Evolutionary conservation across 148 eudicot species (phyloP), one percentile per base, ranked within the genome.

Genomic region (Camellia lanceoleosa): DNA sequence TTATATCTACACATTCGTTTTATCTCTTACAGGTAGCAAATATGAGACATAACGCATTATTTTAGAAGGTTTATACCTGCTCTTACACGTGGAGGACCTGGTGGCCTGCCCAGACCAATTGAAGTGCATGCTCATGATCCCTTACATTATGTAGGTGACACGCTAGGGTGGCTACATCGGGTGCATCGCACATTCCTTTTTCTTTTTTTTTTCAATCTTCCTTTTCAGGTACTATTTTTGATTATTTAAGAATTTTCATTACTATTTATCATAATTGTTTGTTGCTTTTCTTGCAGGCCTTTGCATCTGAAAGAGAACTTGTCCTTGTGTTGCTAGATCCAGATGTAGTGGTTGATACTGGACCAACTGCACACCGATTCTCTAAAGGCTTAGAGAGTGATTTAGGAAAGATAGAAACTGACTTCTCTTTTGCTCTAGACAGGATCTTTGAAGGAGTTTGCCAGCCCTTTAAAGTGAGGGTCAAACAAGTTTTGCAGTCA

Each of bases 71-170:
- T 96, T 86, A 93, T 96, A 71, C 93, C 94, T 76, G 99, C 99
- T 83, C 95, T 96, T 83, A 96, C 99, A 70, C 99, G 99, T 86
- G 99, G 99, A 78, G 99, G 99, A 81, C 99, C 99, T 80, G 95
- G 98, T 80, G 99, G 99, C 78, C 82, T 96, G 86, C 99, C 99
- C 80, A 90, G 99, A 85, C 98, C 99, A 85, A 96, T 96, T 82
- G 99, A 96, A 88, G 95, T 96, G 59, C 98, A 96, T 88, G 99
- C 99, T 68, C 98, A 96, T 87, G 99, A 96, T 85, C 99, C 99
- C 82, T 89, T 96, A 62, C 93, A 98, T 65, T 96, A 96, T 84
- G 97, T 96, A 49, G 98, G 99, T 69, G 99, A 96, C 87, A 96
- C 92, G 99, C 85, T 96, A 13, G 99, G 95, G 61, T 96, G 99